Evolutionary conservation across 2,329 filamentous ascomycete species (phyloP).

Genomic region (Trichoderma afroharzianum): DNA sequence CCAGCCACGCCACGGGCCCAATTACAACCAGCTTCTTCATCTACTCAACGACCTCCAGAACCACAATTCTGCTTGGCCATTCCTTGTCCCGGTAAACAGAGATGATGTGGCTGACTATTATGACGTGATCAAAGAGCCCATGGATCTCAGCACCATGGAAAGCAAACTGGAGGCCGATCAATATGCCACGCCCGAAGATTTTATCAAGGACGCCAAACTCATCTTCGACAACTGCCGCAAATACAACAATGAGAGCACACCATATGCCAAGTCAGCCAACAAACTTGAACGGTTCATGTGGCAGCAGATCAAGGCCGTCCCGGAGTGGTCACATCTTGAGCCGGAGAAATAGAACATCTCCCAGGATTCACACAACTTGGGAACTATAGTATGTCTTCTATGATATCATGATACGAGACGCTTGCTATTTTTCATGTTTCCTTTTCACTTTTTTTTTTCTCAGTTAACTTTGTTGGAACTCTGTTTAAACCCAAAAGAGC

Average conservation of each 20-base stretch:
- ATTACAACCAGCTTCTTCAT: conserved; percentile 90
- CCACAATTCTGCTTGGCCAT: conserved; percentile 89
- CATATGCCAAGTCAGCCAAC: conserved; percentile 92
- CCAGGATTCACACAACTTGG: not conserved
- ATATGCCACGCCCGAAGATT: conserved; percentile 88
- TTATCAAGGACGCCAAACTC: conserved; percentile 81
- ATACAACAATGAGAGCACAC: conserved; percentile 94
- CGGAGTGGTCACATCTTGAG: conserved; percentile 77
- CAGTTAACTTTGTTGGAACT: not conserved
- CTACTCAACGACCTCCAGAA: conserved; percentile 95
- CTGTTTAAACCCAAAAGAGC: not conserved
- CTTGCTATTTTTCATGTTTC: not conserved
- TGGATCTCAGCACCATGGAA: conserved; percentile 97
- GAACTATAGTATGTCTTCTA: not conserved
- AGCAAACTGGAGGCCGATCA: conserved; percentile 89
- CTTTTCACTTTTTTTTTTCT: not conserved
- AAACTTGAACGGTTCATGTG: conserved; percentile 95
- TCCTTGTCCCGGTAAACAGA: conserved; percentile 86
- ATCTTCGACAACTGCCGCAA: conserved; percentile 93
- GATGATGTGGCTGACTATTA: conserved; percentile 99
- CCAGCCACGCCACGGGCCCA: conserved; percentile 90
- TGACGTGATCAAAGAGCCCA: conserved; percentile 95
- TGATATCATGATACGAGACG: not conserved
- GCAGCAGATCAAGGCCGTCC: conserved; percentile 84
- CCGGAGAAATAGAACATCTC: conserved; percentile 39